A percentile compares a stretch with the other conserved stretches of the same genome.
Evolutionary conservation across 768 basidiomycete genomes (phyloP).

Genomic region (Boletus pseudo-olivaceus): DNA sequence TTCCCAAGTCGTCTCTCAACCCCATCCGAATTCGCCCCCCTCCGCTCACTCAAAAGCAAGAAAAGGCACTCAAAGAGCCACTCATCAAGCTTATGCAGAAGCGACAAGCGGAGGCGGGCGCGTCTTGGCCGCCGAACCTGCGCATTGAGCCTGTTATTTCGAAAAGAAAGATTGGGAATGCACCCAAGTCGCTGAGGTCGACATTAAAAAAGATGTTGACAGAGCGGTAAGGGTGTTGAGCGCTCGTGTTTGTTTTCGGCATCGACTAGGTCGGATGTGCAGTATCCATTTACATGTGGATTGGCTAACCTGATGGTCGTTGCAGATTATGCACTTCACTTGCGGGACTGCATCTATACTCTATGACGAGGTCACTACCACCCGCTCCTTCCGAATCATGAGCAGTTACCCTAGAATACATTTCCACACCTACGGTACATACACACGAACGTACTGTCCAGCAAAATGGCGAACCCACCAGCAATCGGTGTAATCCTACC

Average conservation of each 20-base stretch:
- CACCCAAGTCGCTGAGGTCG: constrained; percentile 35
- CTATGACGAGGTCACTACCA: neutral
- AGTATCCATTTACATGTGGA: neutral
- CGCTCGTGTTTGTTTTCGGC: neutral
- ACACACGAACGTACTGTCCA: too few species aligned
- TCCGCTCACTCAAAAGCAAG: constrained; percentile 32
- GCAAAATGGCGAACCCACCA: neutral
- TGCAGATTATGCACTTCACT: neutral
- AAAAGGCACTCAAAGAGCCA: constrained; percentile 28
- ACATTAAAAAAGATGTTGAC: constrained; percentile 40
- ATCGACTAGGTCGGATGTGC: constrained; percentile 3
- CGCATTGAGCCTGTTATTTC: constrained; percentile 46
- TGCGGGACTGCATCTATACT: neutral
- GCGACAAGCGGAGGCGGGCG: constrained; percentile 37
- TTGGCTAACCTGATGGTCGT: neutral
- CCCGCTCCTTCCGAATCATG: too few species aligned
- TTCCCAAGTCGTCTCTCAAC: constrained; percentile 34
- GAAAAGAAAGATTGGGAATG: constrained; percentile 37
- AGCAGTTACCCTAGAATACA: too few species aligned
- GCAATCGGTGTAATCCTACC: too few species aligned
- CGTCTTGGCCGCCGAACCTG: constrained; percentile 45
- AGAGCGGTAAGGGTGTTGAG: constrained; percentile 23
- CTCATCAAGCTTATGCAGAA: constrained; percentile 42
- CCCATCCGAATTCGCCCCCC: constrained; percentile 23
- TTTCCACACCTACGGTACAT: too few species aligned